phyloP scores from a whole-genome alignment of 2,329 filamentous ascomycete species.

The Blumeriella jaapii region DNA sequence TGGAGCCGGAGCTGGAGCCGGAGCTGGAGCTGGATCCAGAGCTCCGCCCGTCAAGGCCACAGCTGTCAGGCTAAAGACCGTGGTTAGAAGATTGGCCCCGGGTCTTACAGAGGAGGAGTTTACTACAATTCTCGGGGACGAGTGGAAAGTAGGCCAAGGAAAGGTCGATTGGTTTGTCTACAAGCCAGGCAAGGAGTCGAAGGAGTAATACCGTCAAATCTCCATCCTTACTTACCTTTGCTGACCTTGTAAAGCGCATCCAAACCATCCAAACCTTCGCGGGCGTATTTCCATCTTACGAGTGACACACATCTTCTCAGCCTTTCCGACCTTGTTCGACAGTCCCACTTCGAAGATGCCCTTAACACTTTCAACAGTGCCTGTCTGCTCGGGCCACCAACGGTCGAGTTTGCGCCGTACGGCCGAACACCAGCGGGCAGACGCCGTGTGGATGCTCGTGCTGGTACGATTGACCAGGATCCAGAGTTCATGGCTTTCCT shows the following conservation, averaged over 20 bases:
- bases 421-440: constrained; percentile 69
- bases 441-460: constrained; percentile 66
- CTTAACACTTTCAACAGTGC: constrained; percentile 62
- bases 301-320: constrained; percentile 54
- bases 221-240: constrained; percentile 6
- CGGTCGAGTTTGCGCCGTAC: constrained; percentile 72
- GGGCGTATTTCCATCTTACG: constrained; percentile 75
- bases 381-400: constrained; percentile 65
- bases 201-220: constrained; percentile 47
- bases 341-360: constrained; percentile 66
- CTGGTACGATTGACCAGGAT: constrained; percentile 94
- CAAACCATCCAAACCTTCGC: constrained; percentile 70
- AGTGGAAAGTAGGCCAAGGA: constrained; percentile 72
- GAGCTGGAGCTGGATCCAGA: no score
- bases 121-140: constrained; percentile 55
- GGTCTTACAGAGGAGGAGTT: constrained; percentile 76
- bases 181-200: constrained; percentile 64
- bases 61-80: constrained; percentile 61
- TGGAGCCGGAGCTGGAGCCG: no score
- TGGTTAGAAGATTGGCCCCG: constrained; percentile 76
- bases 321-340: constrained; percentile 60
- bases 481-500: constrained; percentile 92
- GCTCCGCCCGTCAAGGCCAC: constrained; percentile 34
- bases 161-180: constrained; percentile 79
- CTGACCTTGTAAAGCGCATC: constrained; percentile 45